Evolutionary conservation across 1,284 basidiomycete species (phyloP).

Genomic region (Afroboletus lepidellus): DNA sequence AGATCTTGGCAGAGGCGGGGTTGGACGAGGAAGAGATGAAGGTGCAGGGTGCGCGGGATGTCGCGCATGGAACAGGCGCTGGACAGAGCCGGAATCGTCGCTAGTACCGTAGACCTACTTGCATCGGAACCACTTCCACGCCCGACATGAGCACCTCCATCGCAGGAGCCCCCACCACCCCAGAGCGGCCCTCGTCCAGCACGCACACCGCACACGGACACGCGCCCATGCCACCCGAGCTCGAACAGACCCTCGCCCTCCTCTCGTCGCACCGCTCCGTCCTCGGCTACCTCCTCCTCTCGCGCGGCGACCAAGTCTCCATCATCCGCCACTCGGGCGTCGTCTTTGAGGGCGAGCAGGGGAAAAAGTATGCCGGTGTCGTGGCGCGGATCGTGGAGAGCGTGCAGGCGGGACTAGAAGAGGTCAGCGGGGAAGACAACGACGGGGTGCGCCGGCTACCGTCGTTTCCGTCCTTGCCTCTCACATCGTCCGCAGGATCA

Average conservation of each 20-base stretch:
- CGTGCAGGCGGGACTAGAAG: slow-evolving; percentile 71
- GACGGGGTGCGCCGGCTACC: slow-evolving; percentile 48
- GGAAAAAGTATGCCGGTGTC: slow-evolving; percentile 73
- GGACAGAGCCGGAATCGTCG: slow-evolving; percentile 55
- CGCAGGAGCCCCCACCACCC: slow-evolving; percentile 1
- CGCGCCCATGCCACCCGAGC: slow-evolving; percentile 56
- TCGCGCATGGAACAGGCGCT: slow-evolving; percentile 18
- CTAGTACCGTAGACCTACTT: no score
- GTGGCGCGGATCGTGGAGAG: slow-evolving; percentile 79
- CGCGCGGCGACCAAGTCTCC: slow-evolving; percentile 58
- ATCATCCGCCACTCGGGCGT: slow-evolving; percentile 84
- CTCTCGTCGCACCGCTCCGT: slow-evolving; percentile 83
- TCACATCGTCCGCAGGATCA: slow-evolving; percentile 66
- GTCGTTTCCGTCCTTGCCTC: neutral
- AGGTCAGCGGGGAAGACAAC: slow-evolving; percentile 56
- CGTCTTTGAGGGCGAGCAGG: slow-evolving; percentile 86
- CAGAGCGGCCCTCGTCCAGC: slow-evolving; percentile 9
- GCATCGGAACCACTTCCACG: no score
- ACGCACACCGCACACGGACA: slow-evolving; percentile 22
- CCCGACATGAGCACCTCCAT: slow-evolving; percentile 13
- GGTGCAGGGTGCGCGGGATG: slow-evolving; percentile 32
- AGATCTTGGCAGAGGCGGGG: slow-evolving; percentile 82
- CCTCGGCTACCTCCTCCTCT: slow-evolving; percentile 83
- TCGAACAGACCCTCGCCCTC: slow-evolving; percentile 74
- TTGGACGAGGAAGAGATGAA: slow-evolving; percentile 82